phyloP scores from a whole-genome alignment of 352 stramenopile species.

The Poterioochromonas sp. region DNA sequence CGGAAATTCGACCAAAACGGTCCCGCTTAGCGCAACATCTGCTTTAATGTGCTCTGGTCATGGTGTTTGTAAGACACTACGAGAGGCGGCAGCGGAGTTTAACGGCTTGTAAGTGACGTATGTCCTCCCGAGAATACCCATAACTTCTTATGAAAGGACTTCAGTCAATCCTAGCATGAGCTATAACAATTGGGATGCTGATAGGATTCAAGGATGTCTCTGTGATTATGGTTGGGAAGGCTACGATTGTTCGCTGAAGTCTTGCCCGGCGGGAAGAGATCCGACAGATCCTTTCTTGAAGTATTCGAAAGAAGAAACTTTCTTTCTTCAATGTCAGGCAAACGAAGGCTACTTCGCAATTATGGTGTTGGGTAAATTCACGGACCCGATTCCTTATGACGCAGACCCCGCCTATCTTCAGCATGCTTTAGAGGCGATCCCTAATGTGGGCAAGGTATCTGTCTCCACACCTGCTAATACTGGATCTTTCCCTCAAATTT shows the following conservation, averaged over 20 bases:
- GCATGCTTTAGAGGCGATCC: neutral
- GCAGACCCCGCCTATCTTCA: neutral
- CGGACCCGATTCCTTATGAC: conserved; percentile 15
- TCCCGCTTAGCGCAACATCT: neutral
- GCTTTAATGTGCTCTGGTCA: conserved; percentile 18
- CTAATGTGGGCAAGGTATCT: neutral
- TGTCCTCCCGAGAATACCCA: neutral
- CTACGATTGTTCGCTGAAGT: neutral
- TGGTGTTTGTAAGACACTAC: conserved; percentile 4
- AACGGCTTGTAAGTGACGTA: neutral
- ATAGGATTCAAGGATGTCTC: conserved; percentile 18
- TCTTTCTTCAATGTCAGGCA: conserved; percentile 21
- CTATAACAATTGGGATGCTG: conserved; percentile 33
- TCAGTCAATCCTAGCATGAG: neutral
- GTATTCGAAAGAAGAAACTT: conserved; percentile 9
- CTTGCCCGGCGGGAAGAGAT: conserved; percentile 14
- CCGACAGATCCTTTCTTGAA: neutral
- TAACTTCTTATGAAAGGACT: neutral
- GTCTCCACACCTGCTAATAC: neutral
- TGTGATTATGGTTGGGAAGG: conserved; percentile 29
- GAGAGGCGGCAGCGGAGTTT: neutral
- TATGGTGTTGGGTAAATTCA: neutral
- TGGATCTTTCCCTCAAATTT: neutral
- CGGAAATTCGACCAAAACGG: neutral
- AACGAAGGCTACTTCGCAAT: conserved; percentile 23